Percentiles rank a stretch among this genome's conserved stretches.
Conservation (phyloP, 1,139 yeast genomes). For the Geotrichum candidum region DNA sequence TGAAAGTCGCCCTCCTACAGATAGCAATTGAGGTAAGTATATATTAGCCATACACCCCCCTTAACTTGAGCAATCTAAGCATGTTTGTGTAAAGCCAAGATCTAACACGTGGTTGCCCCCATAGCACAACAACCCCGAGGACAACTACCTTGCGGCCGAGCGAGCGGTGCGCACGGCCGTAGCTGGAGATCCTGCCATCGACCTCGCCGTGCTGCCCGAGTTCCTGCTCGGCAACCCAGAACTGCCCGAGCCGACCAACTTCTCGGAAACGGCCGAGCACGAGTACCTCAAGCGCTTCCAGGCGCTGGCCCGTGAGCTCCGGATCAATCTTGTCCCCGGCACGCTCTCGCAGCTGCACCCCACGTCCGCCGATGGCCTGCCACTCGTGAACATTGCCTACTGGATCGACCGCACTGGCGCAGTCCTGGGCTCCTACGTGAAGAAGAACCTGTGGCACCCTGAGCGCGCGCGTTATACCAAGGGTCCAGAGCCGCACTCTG, state of each 20-base stretch:
- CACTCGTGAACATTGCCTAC: constrained; percentile 19
- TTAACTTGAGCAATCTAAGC: background rate
- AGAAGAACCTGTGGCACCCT: constrained; percentile 23
- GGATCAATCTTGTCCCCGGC: constrained; percentile 23
- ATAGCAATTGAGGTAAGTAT: constrained; percentile 5
- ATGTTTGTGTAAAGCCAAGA: background rate
- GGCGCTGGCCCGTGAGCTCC: constrained; percentile 20
- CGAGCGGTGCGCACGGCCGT: background rate
- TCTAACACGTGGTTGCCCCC: background rate
- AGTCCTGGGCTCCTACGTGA: constrained; percentile 19
- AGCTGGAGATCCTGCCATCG: constrained; percentile 1
- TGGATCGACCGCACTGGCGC: constrained; percentile 21
- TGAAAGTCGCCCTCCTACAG: constrained; percentile 14
- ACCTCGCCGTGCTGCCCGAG: constrained; percentile 18
- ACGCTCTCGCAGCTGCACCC: constrained; percentile 11
- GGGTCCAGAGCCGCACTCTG: constrained; percentile 19
- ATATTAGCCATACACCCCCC: no score
- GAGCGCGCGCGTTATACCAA: constrained; percentile 20
- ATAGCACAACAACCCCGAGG: constrained; percentile 7
- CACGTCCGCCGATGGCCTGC: constrained; percentile 3
- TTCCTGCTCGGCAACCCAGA: constrained; percentile 17
- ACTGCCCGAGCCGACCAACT: constrained; percentile 5
- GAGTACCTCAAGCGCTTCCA: constrained; percentile 6
- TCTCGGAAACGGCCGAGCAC: background rate
- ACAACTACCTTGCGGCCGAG: constrained; percentile 12